Evolutionary conservation across 2,329 filamentous ascomycete genomes (phyloP), one percentile per base, ranked within the genome.

Genomic region (Biscogniauxia marginata): DNA sequence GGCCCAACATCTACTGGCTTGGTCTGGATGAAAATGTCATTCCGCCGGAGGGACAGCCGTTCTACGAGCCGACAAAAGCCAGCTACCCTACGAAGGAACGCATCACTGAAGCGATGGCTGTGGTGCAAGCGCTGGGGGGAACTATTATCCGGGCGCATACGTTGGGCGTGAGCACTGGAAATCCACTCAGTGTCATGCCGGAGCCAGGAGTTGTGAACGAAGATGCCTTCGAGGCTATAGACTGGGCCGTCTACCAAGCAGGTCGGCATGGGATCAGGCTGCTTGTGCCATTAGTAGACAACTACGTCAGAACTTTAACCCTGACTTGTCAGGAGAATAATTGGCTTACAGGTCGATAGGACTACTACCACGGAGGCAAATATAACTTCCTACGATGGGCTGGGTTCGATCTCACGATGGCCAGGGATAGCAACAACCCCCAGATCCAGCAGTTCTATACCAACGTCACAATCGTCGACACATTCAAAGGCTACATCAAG

Each of bases 291-390:
- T 64, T 81, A 54, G 73, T 74, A 4, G 77, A 80, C 63, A 77
- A 80, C 54, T 80, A 75, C 59, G 75, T 75, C 34, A 59, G 68
- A 56, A 16, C 9, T n/a, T n/a, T 9, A 25, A 20, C 21, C 5
- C 16, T 1, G 16, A 34, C 4, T 8, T 21, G 7, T 6, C 7
- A 25, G 13, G 5, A 16, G 9, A 22, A 9, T 6, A 18, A 19
- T 52, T 9, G 46, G 34, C 63, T 66, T 19, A 65, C 54, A n/a
- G 1, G 20, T 49, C 6, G n/a, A 30, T 52, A 75, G 70, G 74
- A 80, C 62, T 80, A 79, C 60, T 80, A 79, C 64, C 78, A 80
- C 57, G 77, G 78, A 20, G 78, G 78, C 6, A 79, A 79, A 64
- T 80, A 76, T 67, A 70, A 71, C 60, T 81, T 79, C 64, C 68